phyloP scores from a whole-genome alignment of 441 rosid genomes.

The Sinapis alba region DNA sequence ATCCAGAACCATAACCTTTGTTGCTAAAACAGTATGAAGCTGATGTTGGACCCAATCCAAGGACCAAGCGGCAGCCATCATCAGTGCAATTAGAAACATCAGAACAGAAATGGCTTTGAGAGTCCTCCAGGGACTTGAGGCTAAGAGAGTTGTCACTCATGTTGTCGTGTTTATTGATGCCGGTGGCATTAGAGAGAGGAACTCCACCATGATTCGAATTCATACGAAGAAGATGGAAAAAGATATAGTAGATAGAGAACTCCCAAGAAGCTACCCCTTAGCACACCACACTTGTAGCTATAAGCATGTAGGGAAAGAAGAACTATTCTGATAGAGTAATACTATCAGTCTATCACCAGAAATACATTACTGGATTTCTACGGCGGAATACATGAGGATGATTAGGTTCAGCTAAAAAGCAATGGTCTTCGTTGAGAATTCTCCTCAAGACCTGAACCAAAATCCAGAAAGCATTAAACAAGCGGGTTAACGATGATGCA shows the following conservation, averaged over 20 bases:
- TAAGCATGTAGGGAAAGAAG: conserved; percentile 16
- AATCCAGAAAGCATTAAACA: conserved; percentile 15
- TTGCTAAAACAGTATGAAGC: conserved; percentile 48
- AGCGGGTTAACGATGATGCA: neutral
- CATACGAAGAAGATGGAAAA: conserved; percentile 43
- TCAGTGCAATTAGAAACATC: conserved; percentile 53
- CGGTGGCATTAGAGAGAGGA: conserved; percentile 38
- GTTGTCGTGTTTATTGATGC: conserved; percentile 43
- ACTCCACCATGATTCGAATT: conserved; percentile 48
- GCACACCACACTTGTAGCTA: conserved; percentile 33
- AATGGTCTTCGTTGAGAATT: conserved; percentile 8
- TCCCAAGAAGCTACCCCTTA: conserved; percentile 23
- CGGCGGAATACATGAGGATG: neutral
- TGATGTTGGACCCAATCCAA: conserved; percentile 86
- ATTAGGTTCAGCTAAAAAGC: neutral
- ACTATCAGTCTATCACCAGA: neutral
- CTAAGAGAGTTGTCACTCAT: conserved; percentile 64
- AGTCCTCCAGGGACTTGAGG: conserved; percentile 51
- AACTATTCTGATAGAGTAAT: conserved; percentile 9
- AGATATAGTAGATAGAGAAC: conserved; percentile 12
- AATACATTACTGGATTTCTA: neutral
- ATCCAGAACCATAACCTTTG: conserved; percentile 42
- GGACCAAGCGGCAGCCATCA: conserved; percentile 82
- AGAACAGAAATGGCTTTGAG: conserved; percentile 34
- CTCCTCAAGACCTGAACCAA: neutral